Evolutionary conservation across 2,329 filamentous ascomycete species (phyloP).

Genomic region (Alternaria arbusti): DNA sequence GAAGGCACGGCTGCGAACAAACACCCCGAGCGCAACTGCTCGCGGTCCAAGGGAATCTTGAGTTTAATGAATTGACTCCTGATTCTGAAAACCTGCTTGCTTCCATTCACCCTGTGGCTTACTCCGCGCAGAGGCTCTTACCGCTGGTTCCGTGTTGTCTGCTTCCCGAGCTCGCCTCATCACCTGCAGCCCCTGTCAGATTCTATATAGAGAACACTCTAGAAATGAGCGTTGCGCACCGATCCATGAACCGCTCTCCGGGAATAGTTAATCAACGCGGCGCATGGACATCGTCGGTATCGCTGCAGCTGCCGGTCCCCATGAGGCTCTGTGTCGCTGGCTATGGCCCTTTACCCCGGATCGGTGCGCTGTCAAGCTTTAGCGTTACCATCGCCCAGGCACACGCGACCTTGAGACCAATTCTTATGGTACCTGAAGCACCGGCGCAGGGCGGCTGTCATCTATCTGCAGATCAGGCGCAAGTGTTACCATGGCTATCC

Average conservation of each 20-base stretch:
- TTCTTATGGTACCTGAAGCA: neutral
- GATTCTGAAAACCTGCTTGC: neutral
- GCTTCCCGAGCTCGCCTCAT: conserved; percentile 18
- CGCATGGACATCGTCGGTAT: conserved; percentile 7
- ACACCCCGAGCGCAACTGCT: neutral
- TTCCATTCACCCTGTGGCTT: neutral
- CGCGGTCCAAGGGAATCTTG: neutral
- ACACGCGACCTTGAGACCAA: conserved; percentile 1
- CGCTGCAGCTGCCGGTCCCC: conserved; percentile 18
- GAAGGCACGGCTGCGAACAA: conserved; percentile 26
- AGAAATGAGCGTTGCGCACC: conserved; percentile 9
- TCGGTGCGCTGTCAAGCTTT: neutral
- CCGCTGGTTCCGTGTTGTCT: neutral
- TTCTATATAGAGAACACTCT: conserved; percentile 4
- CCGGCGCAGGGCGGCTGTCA: neutral
- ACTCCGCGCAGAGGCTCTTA: neutral
- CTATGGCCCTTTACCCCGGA: neutral
- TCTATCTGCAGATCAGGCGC: neutral
- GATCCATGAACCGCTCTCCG: conserved; percentile 11
- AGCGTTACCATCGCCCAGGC: neutral
- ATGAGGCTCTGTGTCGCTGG: conserved; percentile 21
- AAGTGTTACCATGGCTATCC: neutral
- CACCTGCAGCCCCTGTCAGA: conserved; percentile 13
- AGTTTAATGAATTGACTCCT: neutral
- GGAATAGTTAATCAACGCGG: conserved; percentile 16